Percentiles rank a stretch among this genome's conserved stretches.
phyloP scores from a whole-genome alignment of 805 yeast species.

The Saccharomycopsis oosterbeekiorum region DNA sequence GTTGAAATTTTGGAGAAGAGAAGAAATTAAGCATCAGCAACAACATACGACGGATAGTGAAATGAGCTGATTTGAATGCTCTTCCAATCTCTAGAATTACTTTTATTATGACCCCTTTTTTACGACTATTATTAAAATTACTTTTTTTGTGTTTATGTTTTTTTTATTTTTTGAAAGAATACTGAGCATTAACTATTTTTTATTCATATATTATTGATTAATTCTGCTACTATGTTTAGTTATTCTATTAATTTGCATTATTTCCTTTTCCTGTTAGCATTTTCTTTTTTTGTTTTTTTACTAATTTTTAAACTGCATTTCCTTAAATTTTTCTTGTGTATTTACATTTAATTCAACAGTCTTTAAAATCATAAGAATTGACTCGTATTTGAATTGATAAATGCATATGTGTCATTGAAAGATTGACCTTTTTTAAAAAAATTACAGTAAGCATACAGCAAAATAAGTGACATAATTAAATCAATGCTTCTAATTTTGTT shows the following conservation, averaged over 20 bases:
- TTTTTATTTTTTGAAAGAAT: background rate
- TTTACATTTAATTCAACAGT: background rate
- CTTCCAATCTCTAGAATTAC: background rate
- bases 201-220: background rate
- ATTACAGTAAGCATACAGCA: no score
- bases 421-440: no score
- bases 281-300: background rate
- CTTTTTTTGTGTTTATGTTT: background rate
- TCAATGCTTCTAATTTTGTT: background rate
- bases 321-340: background rate
- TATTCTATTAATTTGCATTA: background rate
- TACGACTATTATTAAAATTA: background rate
- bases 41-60: background rate
- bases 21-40: slow-evolving; percentile 33
- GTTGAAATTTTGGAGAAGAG: slow-evolving; percentile 74
- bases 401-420: no score
- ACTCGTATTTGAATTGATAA: no score
- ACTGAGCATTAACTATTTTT: background rate
- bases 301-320: background rate
- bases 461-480: background rate
- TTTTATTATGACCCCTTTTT: background rate
- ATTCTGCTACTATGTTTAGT: background rate
- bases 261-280: background rate
- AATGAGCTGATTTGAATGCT: background rate
- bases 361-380: background rate